Evolutionary conservation across 257 asterid species (phyloP).

Genomic region (Lycium ferocissimum): DNA sequence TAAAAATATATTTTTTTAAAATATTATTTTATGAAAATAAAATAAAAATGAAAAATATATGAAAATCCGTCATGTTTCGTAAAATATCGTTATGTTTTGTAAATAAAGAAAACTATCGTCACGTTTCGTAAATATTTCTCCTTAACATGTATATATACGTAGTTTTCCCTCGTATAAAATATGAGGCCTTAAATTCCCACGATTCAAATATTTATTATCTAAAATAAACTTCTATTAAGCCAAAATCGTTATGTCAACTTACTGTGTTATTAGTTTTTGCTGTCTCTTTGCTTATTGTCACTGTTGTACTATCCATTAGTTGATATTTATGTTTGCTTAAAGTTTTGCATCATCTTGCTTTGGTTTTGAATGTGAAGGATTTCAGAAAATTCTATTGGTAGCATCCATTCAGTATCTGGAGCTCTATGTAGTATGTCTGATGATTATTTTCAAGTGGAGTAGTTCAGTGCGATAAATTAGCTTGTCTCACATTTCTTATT

Average conservation of each 20-base stretch:
- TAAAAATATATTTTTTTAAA: no score
- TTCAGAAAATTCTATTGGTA: not conserved
- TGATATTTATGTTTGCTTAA: conserved; percentile 18
- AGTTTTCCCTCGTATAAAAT: no score
- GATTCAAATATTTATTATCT: not conserved
- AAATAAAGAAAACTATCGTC: no score
- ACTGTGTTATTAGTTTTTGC: not conserved
- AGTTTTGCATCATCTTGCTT: conserved; percentile 15
- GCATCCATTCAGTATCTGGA: not conserved
- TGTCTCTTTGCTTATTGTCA: not conserved
- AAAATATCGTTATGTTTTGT: no score
- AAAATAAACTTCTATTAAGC: conserved; percentile 20
- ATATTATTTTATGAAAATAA: no score
- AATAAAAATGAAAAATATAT: no score
- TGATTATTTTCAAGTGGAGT: not conserved
- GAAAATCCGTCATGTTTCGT: no score
- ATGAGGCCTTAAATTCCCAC: no score
- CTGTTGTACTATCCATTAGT: conserved; percentile 22
- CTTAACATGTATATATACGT: no score
- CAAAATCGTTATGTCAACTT: not conserved
- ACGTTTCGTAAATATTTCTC: no score
- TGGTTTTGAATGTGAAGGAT: conserved; percentile 19
- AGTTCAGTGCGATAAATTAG: not conserved
- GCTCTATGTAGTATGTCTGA: not conserved
- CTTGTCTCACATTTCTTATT: not conserved